A percentile compares a stretch with the other conserved stretches of the same genome.
phyloP scores from a whole-genome alignment of 148 eudicot genomes.

The Rheum nobile region DNA sequence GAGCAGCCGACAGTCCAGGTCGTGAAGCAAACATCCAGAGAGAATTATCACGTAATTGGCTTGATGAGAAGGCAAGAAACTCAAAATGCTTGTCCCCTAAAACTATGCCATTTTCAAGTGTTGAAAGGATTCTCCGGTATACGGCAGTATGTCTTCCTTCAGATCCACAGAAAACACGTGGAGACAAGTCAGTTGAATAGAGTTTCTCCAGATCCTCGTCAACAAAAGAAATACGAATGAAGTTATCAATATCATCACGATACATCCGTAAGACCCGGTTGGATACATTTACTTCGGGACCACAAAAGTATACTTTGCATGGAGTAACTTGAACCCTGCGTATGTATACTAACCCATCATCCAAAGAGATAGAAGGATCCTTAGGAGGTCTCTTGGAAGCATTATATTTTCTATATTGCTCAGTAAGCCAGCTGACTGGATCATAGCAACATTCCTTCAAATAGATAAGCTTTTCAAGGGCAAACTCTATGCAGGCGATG shows the following conservation, averaged over 20 bases:
- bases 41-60: slow-evolving; percentile 81
- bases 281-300: slow-evolving; percentile 85
- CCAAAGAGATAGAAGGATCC: slow-evolving; percentile 39
- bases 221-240: slow-evolving; percentile 77
- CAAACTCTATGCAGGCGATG: slow-evolving; percentile 33
- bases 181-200: slow-evolving; percentile 52
- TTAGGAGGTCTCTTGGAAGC: slow-evolving; percentile 25
- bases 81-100: slow-evolving; percentile 71
- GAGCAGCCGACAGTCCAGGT: slow-evolving; percentile 44
- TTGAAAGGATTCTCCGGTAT: slow-evolving; percentile 45
- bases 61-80: slow-evolving; percentile 85
- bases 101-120: slow-evolving; percentile 43
- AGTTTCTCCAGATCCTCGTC: slow-evolving; percentile 72
- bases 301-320: slow-evolving; percentile 59
- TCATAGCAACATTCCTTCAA: slow-evolving; percentile 76
- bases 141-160: slow-evolving; percentile 34
- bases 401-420: slow-evolving; percentile 29
- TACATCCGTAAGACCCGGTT: slow-evolving; percentile 63
- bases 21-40: slow-evolving; percentile 94
- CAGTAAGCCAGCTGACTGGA: slow-evolving; percentile 51
- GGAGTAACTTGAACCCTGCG: slow-evolving; percentile 77
- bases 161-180: slow-evolving; percentile 26
- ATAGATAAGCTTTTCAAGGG: slow-evolving; percentile 46
- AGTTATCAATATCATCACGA: slow-evolving; percentile 49
- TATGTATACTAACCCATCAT: slow-evolving; percentile 60